Conservation (phyloP, 352 stramenopile species). For the Aphanomyces euteiches region DNA sequence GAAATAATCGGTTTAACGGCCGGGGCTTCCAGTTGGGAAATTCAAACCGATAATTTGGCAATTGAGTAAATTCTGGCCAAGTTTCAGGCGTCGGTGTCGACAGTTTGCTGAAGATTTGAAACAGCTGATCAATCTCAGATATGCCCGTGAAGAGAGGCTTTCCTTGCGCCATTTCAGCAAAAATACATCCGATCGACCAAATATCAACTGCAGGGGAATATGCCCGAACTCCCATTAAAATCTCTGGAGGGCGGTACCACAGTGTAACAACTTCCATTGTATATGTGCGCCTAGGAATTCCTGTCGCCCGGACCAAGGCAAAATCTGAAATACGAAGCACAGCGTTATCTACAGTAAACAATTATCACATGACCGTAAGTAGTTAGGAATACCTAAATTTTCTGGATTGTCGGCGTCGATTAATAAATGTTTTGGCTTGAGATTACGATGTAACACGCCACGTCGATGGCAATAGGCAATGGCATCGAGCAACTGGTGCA, state of each 20-base stretch:
- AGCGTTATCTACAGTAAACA: slow-evolving; percentile 50
- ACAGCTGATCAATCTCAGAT: slow-evolving; percentile 86
- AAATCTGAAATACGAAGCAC: slow-evolving; percentile 99
- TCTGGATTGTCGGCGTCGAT: slow-evolving; percentile 22
- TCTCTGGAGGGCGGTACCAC: slow-evolving; percentile 98
- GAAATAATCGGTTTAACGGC: slow-evolving; percentile 59
- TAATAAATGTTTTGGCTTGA: slow-evolving; percentile 41
- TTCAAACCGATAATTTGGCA: slow-evolving; percentile 32
- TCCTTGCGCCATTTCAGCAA: slow-evolving; percentile 80
- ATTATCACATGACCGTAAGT: neutral
- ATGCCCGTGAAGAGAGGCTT: slow-evolving; percentile 79
- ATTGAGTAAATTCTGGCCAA: slow-evolving; percentile 26
- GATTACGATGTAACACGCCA: slow-evolving; percentile 84
- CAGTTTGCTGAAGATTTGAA: slow-evolving; percentile 74
- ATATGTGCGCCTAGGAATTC: slow-evolving; percentile 95
- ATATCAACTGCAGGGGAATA: slow-evolving; percentile 86
- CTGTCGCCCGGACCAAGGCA: slow-evolving; percentile 95
- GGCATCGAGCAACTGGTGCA: slow-evolving; percentile 85
- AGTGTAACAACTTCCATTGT: slow-evolving; percentile 99
- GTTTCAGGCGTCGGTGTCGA: slow-evolving; percentile 8
- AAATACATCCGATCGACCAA: slow-evolving; percentile 84
- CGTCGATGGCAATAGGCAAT: slow-evolving; percentile 84
- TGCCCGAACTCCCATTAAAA: slow-evolving; percentile 92
- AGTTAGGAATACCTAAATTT: slow-evolving; percentile 4
- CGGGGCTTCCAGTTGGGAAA: slow-evolving; percentile 97